Evolutionary conservation across 352 stramenopile species (phyloP).

Genomic region (Phytophthora meadii): DNA sequence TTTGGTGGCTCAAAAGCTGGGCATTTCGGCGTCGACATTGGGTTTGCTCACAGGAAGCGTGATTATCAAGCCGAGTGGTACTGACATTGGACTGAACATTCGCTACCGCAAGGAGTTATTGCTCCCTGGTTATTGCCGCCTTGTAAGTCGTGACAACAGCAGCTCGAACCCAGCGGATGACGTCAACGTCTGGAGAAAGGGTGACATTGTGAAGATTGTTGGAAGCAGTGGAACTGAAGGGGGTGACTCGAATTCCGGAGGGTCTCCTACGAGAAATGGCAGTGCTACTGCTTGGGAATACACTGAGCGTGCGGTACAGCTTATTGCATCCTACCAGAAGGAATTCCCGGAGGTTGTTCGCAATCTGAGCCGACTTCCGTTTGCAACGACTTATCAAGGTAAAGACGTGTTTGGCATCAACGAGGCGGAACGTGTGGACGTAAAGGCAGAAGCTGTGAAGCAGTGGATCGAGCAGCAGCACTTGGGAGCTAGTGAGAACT

Average conservation of each 20-base stretch:
- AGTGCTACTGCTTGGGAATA: constrained; percentile 95
- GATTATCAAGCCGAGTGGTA: constrained; percentile 91
- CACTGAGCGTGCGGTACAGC: constrained; percentile 93
- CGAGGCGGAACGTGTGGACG: constrained; percentile 59
- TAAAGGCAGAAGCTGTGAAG: constrained; percentile 82
- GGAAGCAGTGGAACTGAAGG: constrained; percentile 66
- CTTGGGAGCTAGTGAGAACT: constrained; percentile 84
- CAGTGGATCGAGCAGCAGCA: constrained; percentile 94
- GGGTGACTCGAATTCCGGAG: constrained; percentile 2
- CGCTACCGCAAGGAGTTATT: constrained; percentile 84
- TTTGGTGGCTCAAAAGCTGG: constrained; percentile 90
- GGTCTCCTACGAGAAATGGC: constrained; percentile 16
- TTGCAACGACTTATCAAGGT: constrained; percentile 90
- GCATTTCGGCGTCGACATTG: constrained; percentile 92
- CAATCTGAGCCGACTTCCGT: constrained; percentile 87
- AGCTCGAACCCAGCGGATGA: constrained; percentile 23
- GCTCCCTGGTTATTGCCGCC: constrained; percentile 94
- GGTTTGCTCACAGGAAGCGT: constrained; percentile 95
- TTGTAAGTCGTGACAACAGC: constrained; percentile 46
- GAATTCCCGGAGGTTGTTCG: constrained; percentile 95
- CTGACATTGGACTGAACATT: constrained; percentile 91
- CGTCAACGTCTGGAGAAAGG: constrained; percentile 85
- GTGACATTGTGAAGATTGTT: constrained; percentile 94
- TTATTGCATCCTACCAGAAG: constrained; percentile 94
- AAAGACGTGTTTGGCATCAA: constrained; percentile 88